Base-by-base conservation (phyloP, 2,329 filamentous ascomycete species). In the Penicillium olsonii region DNA sequence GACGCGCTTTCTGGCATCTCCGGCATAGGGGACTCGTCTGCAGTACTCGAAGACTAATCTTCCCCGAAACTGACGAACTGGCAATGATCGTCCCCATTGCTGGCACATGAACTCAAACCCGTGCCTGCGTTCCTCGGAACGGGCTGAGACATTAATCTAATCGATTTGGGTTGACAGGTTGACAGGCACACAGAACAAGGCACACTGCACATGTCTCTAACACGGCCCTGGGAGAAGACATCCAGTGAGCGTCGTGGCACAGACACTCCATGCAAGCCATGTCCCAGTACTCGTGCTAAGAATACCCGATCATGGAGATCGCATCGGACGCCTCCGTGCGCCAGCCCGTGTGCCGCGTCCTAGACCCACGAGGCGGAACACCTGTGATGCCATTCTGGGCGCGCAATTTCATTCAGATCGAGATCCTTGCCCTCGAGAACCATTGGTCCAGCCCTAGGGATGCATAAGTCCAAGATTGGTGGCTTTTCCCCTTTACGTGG, bases 281-380 rank as follows among this genome's bases (percentile, higher is more conserved):
- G 33, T 35, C n/a, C n/a, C 38, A n/a, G 29, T n/a, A 20, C 34
- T 29, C 26, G 26, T 22, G 35, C 29, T 20, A 40, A 35, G 48
- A 43, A 51, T 54, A 29, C 40, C n/a, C 35, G 49, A 55, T 56
- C 53, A 38, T 31, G 33, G 33, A 45, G 45, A 52, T 54, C 48
- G 15, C n/a, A 47, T 44, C 40, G 43, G 53, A 18, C 45, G 50
- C 41, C 47, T 55, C 54, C 40, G 50, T 49, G 29, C 44, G 35
- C 34, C 18, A 33, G 42, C 18, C 48, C 45, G 33, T 48, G 51
- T 58, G 53, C 56, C 56, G 50, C 52, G 48, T 52, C 46, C 37
- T 24, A 53, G 55, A 53, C 53, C 57, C 57, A 60, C 57, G 44
- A 48, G 45, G 48, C 38, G 54, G 45, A 50, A 42, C 48, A 48